Base-by-base conservation (phyloP, 2,329 filamentous ascomycete genomes). In the Exserohilum rostratum region DNA sequence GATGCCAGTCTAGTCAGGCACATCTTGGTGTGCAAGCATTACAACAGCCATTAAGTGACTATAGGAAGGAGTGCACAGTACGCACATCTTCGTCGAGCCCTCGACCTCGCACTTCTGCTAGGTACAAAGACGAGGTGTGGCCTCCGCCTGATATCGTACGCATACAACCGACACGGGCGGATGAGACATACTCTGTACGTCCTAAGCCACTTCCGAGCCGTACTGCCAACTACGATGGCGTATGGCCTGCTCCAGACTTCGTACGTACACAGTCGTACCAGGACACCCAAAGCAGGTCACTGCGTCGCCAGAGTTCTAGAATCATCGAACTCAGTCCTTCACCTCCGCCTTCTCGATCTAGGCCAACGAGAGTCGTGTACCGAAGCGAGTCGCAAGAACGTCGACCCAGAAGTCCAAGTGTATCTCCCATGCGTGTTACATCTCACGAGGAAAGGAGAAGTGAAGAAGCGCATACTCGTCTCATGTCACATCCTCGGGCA, bases 261-360 rank as follows among this genome's bases (percentile, higher is more conserved):
- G 56, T 65, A 17, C 66, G 44, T 59, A 63, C 68, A 62, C 62
- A 65, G 46, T 61, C 54, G 6, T 59, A 59, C 49, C 65, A 59
- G 42, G 63, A 59, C 43, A 40, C 40, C 15, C 34, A 54, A 13
- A 45, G 48, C 18, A 61, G 40, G 6, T 40, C 58, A 6, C 5
- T 46, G 27, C 60, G 54, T 18, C 55, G 46, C 15, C 44, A 22
- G n/a, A 59, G 53, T 39, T 59, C 64, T 15, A 57, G 65, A 18
- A 61, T 68, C 37, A 55, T 66, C 25, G 65, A 70, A 35, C 49
- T 69, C 13, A 65, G 60, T 42, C 60, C 60, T 3, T 70, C 68
- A 12, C 66, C 68, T 15, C 64, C 68, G 3, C 62, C 63, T 7
- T 11, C 31, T 5, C 64, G 52, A 17, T 52, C 49, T 5, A 64